These are phyloP conservation scores for Claviceps monticola DNA, from an alignment of 2,329 filamentous ascomycete species.

Conservation along the genomic window DNA sequence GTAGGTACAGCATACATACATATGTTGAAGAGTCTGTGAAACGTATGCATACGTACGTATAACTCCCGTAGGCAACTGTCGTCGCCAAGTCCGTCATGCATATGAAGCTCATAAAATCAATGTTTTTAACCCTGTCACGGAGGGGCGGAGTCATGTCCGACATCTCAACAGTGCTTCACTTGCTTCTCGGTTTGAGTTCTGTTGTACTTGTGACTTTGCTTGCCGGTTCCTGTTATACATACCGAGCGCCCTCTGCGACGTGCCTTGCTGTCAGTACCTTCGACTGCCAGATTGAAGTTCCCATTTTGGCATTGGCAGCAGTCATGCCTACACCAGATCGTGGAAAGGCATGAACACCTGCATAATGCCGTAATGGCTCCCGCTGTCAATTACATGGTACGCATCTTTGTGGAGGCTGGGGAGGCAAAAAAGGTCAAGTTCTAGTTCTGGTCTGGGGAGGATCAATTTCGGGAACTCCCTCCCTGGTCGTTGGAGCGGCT, in stretches of 20 bases:
- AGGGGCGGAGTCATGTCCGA: not conserved
- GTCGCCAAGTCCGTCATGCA: not conserved
- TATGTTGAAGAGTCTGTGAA: not conserved
- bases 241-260: not conserved
- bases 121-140: not conserved
- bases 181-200: not conserved
- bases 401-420: too few species aligned
- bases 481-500: not conserved
- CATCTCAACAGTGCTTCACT: not conserved
- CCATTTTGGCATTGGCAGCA: not conserved
- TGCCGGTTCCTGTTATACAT: not conserved
- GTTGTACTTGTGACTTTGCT: too few species aligned
- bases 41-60: not conserved
- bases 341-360: not conserved
- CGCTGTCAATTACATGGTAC: not conserved
- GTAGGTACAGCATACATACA: too few species aligned
- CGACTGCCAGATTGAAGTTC: not conserved
- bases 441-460: not conserved
- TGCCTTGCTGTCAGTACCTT: not conserved
- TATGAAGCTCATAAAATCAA: not conserved
- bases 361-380: conserved; percentile 3
- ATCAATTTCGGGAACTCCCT: not conserved
- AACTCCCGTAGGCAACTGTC: not conserved
- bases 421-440: not conserved
- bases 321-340: not conserved